Conservation (phyloP, 2,329 filamentous ascomycete genomes). For the Pyrenochaeta sp. region DNA sequence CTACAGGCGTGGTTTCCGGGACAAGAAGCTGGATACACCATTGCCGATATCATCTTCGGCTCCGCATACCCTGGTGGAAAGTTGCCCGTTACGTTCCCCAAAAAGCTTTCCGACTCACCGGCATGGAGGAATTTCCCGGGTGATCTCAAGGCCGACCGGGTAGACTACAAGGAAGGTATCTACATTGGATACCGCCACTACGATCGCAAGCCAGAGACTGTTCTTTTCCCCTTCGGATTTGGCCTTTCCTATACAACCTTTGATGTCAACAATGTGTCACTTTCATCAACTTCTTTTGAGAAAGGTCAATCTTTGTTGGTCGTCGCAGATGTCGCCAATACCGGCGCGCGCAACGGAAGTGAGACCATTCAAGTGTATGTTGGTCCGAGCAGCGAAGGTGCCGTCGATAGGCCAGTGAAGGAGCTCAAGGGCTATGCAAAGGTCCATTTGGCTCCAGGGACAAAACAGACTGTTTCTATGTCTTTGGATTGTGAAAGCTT, state of each 20-base stretch:
- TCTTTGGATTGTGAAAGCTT: conserved; percentile 69
- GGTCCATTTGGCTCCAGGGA: conserved; percentile 64
- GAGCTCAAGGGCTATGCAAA: conserved; percentile 69
- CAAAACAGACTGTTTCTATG: conserved; percentile 65
- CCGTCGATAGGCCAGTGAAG: conserved; percentile 67
- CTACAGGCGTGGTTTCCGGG: conserved; percentile 77
- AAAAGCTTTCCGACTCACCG: no score
- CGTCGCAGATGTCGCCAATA: conserved; percentile 66
- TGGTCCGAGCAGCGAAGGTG: conserved; percentile 60
- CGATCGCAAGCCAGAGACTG: conserved; percentile 59
- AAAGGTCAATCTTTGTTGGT: conserved; percentile 57
- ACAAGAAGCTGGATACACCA: conserved; percentile 69
- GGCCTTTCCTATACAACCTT: conserved; percentile 70
- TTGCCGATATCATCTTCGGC: conserved; percentile 71
- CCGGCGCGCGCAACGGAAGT: conserved; percentile 59
- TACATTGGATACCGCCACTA: conserved; percentile 54
- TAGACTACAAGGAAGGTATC: no score
- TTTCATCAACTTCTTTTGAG: conserved; percentile 58
- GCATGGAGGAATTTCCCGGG: no score
- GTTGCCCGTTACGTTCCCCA: conserved; percentile 70
- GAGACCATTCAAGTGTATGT: conserved; percentile 75
- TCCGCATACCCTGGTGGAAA: conserved; percentile 69
- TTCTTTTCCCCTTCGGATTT: conserved; percentile 70
- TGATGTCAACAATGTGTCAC: conserved; percentile 16
- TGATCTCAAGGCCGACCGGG: no score